Evolutionary conservation across 129 eudicot species (phyloP), one percentile per base, ranked within the genome.

Genomic region (Flaveria sonorensis): DNA sequence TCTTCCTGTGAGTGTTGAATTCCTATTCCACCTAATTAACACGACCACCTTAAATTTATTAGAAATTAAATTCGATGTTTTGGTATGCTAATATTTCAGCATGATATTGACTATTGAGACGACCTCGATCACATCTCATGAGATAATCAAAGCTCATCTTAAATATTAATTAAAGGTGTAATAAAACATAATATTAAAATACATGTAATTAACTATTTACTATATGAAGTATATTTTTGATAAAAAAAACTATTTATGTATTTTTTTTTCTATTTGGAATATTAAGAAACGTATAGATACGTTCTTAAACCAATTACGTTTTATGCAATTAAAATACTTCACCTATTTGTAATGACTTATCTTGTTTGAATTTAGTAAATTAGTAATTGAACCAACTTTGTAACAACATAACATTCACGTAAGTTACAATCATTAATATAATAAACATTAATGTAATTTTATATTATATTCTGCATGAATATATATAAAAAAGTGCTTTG

Each of bases 321-420:
- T n/a, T n/a, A n/a, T n/a, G n/a, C n/a, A 14, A 11, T 6, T 43
- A 36, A 43, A 46, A 8, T 47, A 48, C 3, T 24, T 24, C 75
- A 70, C 62, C 21, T 26, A 26, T 70, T 24, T 48, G 43, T 15
- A 14, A 26, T 70, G 61, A 50, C 62, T 23, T 70, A 10, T 70
- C 75, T 70, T 48, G 75, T 50, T 70, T 70, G 45, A 70, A 70
- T 50, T 14, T 70, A 70, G 75, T 50, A 26, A 47, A 50, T 50
- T 48, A 47, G 75, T 50, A 70, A 70, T 70, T 70, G 62, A 70
- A 70, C 61, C 43, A 70, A 70, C 75, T 70, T n/a, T 10, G 61
- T 47, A 70, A 70, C 75, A 70, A 70, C 21, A 70, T 13, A 19
- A 18, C 55, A 45, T 19, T 68, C 73, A 68, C 73, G 73, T 68